Base-by-base conservation (phyloP, 257 asterid genomes). In the Fraxinus excelsior region DNA sequence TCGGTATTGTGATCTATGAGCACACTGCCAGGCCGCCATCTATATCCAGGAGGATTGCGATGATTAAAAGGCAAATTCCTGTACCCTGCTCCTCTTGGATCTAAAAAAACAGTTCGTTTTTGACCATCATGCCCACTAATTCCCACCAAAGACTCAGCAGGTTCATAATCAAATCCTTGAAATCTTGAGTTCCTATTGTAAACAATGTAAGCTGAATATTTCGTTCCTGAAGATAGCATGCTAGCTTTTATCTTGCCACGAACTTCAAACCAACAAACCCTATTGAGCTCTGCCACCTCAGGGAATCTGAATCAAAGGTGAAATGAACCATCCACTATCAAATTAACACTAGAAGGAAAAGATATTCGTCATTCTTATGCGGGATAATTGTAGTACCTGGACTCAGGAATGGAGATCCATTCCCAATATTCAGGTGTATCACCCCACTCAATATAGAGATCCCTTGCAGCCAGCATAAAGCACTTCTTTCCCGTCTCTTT, bases 391-490 rank as follows among this genome's bases (percentile, higher is more conserved):
- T 26, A 32, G 19, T n/a, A 94, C 97, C 97, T 92, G 73, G 97
- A 91, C 69, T 77, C 87, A 0, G 88, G 87, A 38, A 42, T 81
- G 68, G 87, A 40, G 71, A 76, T 64, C 92, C 93, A 92, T 56
- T 67, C 76, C 99, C 97, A 94, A 70, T 91, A 88, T 34, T 65
- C 62, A 44, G 89, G 86, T 10, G 92, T 81, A 67, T 87, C 91
- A 2, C 87, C 83, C 97, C 91, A 91, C 25, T 78, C 84, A 53
- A 91, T 92, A 4, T 2, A 4, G 32, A 92, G 88, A 7, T 89
- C 93, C 81, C 89, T 89, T 79, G 97, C 93, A 65, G 82, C 80
- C 92, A 94, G 81, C 94, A 88, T 88, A 82, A 53, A 92, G 80
- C 91, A 86, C 86, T 88, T 94, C 87, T 90, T 92, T 26, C 97